Evolutionary conservation across 495 filamentous ascomycete species (phyloP), one percentile per base, ranked within the genome.

Genomic region (Cercophora scortea): DNA sequence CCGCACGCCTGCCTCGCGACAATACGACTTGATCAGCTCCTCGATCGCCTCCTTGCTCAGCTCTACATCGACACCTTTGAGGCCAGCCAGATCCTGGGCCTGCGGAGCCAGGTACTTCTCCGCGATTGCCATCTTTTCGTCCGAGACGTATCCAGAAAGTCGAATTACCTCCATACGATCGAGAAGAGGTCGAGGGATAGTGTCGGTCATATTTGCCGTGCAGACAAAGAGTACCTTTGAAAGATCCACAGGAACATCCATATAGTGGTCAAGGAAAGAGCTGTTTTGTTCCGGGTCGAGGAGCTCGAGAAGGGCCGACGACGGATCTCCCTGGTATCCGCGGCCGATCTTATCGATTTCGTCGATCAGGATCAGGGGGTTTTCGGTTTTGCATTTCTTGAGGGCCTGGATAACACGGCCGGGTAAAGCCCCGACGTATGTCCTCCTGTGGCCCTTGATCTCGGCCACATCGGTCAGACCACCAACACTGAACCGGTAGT

Each of bases 81-180:
- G 71, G 12, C 94, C 94, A 47, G 87, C 90, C 47, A 95, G 68
- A 49, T 95, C 92, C 67, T 90, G 90, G 7, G 94, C 94, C 53
- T 88, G 83, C 12, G 94, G 94, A 1, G 87, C 89, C 44, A 99
- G 80, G 60, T 96, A 99, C 50, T 80, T 78, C 64, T 99, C 85
- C 13, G 94, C 94, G 58, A 99, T 99, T 3, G 94, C 92, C 86
- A 95, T 95, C 77, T 99, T 99, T 75, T 99, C 94, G 58, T 99
- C 91, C 12, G 91, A 82, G 19, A 99, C 93, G 62, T 99, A 99
- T 9, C 94, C 94, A 25, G 92, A 96, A 1, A 99, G 80, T 61
- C 95, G 82, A 58, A 99, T 97, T 60, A 96, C 82, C 69, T 99
- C 94, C 94, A 99, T 99, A 58, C 94, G 86, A 64, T 99, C 94